These are phyloP conservation scores for Aureobasidium sp. DNA, from an alignment of 2,329 filamentous ascomycete species.

Conservation along the genomic window DNA sequence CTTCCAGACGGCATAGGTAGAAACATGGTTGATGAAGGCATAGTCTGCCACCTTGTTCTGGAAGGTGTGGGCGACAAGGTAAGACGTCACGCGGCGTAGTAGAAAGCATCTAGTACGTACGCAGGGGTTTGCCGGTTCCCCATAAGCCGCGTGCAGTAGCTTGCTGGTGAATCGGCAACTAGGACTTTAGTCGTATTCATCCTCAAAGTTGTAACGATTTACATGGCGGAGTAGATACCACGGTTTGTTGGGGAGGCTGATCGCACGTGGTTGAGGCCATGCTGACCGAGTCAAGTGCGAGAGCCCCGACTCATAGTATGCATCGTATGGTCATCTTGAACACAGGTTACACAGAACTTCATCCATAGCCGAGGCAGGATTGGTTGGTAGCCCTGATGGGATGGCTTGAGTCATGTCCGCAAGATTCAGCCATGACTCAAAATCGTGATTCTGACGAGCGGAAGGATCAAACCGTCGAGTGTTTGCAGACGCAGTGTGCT, in stretches of 20 bases:
- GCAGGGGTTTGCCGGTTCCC: neutral
- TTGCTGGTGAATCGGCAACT: neutral
- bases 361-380: neutral
- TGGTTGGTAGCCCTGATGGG: neutral
- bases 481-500: neutral
- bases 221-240: neutral
- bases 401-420: constrained; percentile 3
- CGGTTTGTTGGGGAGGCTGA: neutral
- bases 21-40: neutral
- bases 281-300: neutral
- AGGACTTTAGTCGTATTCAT: neutral
- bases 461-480: neutral
- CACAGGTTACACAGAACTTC: neutral
- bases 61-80: neutral
- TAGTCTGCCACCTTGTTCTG: neutral
- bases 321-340: neutral
- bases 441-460: neutral
- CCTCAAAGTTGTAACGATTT: neutral
- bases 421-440: constrained; percentile 5
- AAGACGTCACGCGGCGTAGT: neutral
- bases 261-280: neutral
- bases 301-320: neutral
- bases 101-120: neutral
- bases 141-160: neutral
- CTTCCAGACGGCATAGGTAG: neutral